Conservation (phyloP, 1,284 basidiomycete genomes). For the Coriolopsis trogii region DNA sequence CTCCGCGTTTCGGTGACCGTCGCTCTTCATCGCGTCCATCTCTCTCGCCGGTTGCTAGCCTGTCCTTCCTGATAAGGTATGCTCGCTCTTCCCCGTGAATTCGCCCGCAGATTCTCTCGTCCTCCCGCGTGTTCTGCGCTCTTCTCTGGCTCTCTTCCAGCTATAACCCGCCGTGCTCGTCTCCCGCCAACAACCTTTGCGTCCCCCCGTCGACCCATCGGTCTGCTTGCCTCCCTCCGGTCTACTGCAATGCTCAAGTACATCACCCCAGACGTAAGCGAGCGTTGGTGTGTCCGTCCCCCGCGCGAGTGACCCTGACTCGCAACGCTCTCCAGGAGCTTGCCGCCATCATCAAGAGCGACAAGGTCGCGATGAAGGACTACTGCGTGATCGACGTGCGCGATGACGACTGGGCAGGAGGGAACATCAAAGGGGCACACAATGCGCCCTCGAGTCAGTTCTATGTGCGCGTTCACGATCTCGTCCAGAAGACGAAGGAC, state of each 20-base stretch:
- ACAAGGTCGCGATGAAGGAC: constrained; percentile 59
- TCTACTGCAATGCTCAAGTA: constrained; percentile 31
- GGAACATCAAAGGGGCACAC: constrained; percentile 68
- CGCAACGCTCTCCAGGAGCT: constrained; percentile 53
- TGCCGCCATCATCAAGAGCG: constrained; percentile 63
- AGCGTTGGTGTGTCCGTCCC: background rate
- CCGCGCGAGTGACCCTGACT: background rate
- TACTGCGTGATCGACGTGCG: constrained; percentile 80
- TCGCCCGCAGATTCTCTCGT: constrained; percentile 14
- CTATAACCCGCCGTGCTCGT: background rate
- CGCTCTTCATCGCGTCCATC: background rate
- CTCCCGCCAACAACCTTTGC: background rate
- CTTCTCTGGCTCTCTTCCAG: background rate
- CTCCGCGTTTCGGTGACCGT: background rate
- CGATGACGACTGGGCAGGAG: constrained; percentile 74
- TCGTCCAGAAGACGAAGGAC: constrained; percentile 63
- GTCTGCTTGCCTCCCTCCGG: background rate
- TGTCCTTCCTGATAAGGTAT: constrained; percentile 19
- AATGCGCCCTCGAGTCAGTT: constrained; percentile 67
- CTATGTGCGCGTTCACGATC: constrained; percentile 52
- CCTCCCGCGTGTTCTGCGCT: constrained; percentile 7
- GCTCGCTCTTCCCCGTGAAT: constrained; percentile 2
- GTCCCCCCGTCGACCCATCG: background rate
- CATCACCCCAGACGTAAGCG: constrained; percentile 34
- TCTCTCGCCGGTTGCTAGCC: constrained; percentile 13